Conservation (phyloP, 192 early-diverging fungal genomes). For the Backusella australiensis region DNA sequence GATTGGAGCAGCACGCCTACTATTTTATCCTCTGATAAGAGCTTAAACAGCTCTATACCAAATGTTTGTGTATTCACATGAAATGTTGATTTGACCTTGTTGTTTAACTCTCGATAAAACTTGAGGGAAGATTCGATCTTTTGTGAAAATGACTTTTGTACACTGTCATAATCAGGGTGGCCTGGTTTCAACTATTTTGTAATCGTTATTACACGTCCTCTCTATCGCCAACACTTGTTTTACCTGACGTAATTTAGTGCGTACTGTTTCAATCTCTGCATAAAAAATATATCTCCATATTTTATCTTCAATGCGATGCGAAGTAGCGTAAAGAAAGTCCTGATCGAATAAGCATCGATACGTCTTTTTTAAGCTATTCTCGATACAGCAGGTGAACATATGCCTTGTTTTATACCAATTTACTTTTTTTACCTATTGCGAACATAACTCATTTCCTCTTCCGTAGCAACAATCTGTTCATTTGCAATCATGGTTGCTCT, state of each 20-base stretch:
- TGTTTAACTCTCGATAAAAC: constrained; percentile 54
- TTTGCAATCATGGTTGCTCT: constrained; percentile 15
- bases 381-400: not conserved
- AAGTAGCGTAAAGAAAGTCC: constrained; percentile 46
- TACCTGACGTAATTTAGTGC: constrained; percentile 49
- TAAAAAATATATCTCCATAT: constrained; percentile 60
- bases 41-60: constrained; percentile 39
- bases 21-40: constrained; percentile 12
- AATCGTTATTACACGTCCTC: not conserved
- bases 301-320: constrained; percentile 52
- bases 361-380: constrained; percentile 43
- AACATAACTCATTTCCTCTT: constrained; percentile 30
- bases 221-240: not conserved
- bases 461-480: constrained; percentile 28
- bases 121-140: constrained; percentile 49
- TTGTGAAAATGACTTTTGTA: constrained; percentile 38
- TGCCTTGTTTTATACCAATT: not conserved
- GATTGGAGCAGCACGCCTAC: constrained; percentile 39
- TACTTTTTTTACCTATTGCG: constrained; percentile 20
- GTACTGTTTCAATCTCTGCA: constrained; percentile 50
- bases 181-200: not conserved
- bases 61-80: constrained; percentile 47
- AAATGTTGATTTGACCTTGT: constrained; percentile 42
- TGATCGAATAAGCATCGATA: constrained; percentile 45
- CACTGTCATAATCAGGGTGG: not conserved